Base-by-base conservation (phyloP, 2,329 filamentous ascomycete species). In the Amylocarpus encephaloides region DNA sequence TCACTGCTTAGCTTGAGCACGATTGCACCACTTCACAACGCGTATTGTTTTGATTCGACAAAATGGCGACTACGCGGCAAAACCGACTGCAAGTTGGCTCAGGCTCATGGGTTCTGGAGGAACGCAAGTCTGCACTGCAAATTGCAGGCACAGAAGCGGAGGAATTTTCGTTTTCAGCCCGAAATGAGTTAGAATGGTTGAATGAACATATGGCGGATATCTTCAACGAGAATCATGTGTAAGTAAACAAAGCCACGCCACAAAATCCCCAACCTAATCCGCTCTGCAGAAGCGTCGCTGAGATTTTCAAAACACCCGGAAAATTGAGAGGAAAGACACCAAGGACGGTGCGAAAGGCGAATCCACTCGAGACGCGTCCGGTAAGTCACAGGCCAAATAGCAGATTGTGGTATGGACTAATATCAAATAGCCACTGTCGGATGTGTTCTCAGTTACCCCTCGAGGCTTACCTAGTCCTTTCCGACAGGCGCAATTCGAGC, bases 121-220 rank as follows among this genome's bases (percentile, higher is more conserved):
- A 98, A 73, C 81, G 91, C 61, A 78, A 84, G 39, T 86, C 91
- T 63, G 84, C 88, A 12, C 73, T 82, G 48, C 79, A 87, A 58
- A 83, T 96, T 56, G 79, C 86, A 13, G 77, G 85, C 42, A 80
- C 89, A 49, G 93, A 97, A 68, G 79, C 88, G 48, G 92, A 97
- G 59, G 94, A 98, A 71, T 94, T 97, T 65, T 82, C 87, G 39
- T 97, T 88, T 71, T 89, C 90, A 29, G 91, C 88, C 55, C 82
- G 88, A 51, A 95, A 97, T 70, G 93, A 98, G 68, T 74, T 97
- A 64, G 91, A 97, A 67, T 98, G 93, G 93, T 75, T 98, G 62
- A 97, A 98, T 65, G 93, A 97, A 71, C 93, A 98, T 68, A 96
- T 98, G 92, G 82, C 82, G 44, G 89, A 95, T 56, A 88, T 98